These are phyloP conservation scores for Crithidia expoeki DNA, from an alignment of 208 protist genomes.

Conservation along the genomic window DNA sequence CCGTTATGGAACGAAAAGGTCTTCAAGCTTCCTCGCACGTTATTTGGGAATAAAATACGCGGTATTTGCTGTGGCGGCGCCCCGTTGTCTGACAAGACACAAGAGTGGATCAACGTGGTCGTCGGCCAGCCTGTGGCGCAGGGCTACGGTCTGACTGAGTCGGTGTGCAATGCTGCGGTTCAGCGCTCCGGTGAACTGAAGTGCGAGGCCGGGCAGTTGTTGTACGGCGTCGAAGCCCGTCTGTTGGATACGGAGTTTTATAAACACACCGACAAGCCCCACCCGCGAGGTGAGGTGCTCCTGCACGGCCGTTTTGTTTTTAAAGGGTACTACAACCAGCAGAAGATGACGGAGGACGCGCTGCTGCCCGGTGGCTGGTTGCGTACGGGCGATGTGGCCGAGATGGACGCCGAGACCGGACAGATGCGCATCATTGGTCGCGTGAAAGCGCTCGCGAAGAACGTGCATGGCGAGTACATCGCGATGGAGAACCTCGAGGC, in stretches of 20 bases:
- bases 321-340: constrained; percentile 92
- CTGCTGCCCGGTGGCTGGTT: constrained; percentile 87
- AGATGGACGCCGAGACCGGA: constrained; percentile 50
- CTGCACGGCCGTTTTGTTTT: constrained; percentile 83
- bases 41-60: constrained; percentile 65
- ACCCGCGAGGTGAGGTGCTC: constrained; percentile 82
- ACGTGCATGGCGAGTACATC: constrained; percentile 92
- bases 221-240: constrained; percentile 81
- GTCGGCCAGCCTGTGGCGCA: constrained; percentile 37
- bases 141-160: constrained; percentile 93
- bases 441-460: constrained; percentile 93
- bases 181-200: constrained; percentile 59
- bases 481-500: constrained; percentile 83
- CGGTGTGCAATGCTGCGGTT: constrained; percentile 64
- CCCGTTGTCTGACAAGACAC: constrained; percentile 62
- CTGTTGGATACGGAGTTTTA: constrained; percentile 87
- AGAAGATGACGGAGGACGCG: constrained; percentile 81
- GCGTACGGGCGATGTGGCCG: constrained; percentile 87
- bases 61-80: constrained; percentile 78
- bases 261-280: constrained; percentile 68
- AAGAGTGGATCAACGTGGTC: constrained; percentile 87
- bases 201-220: constrained; percentile 57
- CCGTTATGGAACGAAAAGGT: constrained; percentile 84
- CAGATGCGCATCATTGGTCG: constrained; percentile 82
- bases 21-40: constrained; percentile 53